phyloP scores from a whole-genome alignment of 768 basidiomycete genomes.

The Xerocomellus chrysenteron region DNA sequence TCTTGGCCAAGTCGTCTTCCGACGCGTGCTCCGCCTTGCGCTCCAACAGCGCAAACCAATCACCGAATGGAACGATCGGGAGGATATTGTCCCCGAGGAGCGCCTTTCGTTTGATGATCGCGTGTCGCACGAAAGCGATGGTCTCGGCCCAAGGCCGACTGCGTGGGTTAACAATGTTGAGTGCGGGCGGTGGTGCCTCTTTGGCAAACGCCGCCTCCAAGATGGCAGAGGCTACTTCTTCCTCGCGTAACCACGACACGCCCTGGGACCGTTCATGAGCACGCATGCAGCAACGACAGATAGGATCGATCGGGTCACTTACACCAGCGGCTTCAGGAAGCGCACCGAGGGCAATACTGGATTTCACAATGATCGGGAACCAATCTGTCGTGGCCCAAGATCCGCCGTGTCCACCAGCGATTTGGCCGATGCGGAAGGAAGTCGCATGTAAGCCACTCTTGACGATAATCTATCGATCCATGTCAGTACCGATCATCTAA shows the following conservation, averaged over 20 bases:
- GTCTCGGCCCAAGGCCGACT: slow-evolving; percentile 34
- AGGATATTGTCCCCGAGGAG: slow-evolving; percentile 10
- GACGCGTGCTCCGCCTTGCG: slow-evolving; percentile 15
- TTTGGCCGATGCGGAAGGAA: slow-evolving; percentile 46
- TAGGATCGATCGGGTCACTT: slow-evolving; percentile 8
- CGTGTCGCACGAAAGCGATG: slow-evolving; percentile 24
- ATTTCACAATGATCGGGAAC: slow-evolving; percentile 44
- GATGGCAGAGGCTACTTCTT: slow-evolving; percentile 36
- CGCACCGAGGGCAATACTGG: slow-evolving; percentile 28
- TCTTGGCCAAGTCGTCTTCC: slow-evolving; percentile 28
- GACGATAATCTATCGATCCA: slow-evolving; percentile 32
- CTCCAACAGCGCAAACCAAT: slow-evolving; percentile 36
- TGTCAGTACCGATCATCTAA: background rate
- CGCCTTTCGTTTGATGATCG: slow-evolving; percentile 13
- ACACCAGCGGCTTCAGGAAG: slow-evolving; percentile 36
- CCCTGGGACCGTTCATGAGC: slow-evolving; percentile 20
- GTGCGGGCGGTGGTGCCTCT: slow-evolving; percentile 16
- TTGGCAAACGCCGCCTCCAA: slow-evolving; percentile 27
- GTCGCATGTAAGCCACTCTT: slow-evolving; percentile 37
- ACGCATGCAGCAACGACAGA: background rate
- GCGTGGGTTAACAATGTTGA: slow-evolving; percentile 42
- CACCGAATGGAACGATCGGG: slow-evolving; percentile 32
- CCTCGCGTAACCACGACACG: slow-evolving; percentile 44
- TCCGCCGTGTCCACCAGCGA: slow-evolving; percentile 41
- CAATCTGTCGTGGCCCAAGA: slow-evolving; percentile 47